These are phyloP conservation scores for Ophiorrhiza pumila DNA, from an alignment of 257 asterid species.

Conservation along the genomic window DNA sequence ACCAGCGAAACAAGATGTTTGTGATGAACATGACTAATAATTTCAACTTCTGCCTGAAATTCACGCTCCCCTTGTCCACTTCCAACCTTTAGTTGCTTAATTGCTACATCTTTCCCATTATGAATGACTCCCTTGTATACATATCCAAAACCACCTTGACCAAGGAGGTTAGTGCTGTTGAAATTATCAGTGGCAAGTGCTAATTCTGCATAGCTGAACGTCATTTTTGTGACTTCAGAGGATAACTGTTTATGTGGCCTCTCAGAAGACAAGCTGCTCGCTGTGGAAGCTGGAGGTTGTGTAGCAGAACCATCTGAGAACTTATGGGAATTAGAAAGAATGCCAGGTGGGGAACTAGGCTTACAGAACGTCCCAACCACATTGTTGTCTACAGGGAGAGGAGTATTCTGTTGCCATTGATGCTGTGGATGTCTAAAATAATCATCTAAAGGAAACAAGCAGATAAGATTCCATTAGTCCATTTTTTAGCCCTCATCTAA, in stretches of 20 bases:
- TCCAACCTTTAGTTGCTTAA: conserved; percentile 73
- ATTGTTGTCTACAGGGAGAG: conserved; percentile 29
- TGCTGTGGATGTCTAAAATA: conserved; percentile 32
- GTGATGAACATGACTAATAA: conserved; percentile 76
- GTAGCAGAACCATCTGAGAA: conserved; percentile 41
- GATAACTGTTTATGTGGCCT: conserved; percentile 26
- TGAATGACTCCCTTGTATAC: conserved; percentile 75
- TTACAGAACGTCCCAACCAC: conserved; percentile 24
- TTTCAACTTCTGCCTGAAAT: conserved; percentile 92
- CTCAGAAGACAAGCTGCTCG: conserved; percentile 41
- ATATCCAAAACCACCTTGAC: conserved; percentile 91
- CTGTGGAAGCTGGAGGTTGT: conserved; percentile 36
- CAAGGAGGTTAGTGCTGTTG: conserved; percentile 59
- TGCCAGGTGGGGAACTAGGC: conserved; percentile 28
- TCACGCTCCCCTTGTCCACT: conserved; percentile 97
- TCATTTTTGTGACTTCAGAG: conserved; percentile 33
- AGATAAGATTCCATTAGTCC: conserved; percentile 5
- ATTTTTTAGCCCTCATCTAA: conserved; percentile 23
- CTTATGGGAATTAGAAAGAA: conserved; percentile 28
- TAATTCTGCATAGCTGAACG: conserved; percentile 74
- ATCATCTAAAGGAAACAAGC: conserved; percentile 33
- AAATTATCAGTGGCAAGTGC: conserved; percentile 63
- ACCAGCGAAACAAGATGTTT: conserved; percentile 65
- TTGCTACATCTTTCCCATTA: conserved; percentile 75
- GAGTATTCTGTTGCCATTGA: conserved; percentile 34